Evolutionary conservation across 202 grass and related monocot species (phyloP), one percentile per base, ranked within the genome.

Genomic region (Panicum hallii): DNA sequence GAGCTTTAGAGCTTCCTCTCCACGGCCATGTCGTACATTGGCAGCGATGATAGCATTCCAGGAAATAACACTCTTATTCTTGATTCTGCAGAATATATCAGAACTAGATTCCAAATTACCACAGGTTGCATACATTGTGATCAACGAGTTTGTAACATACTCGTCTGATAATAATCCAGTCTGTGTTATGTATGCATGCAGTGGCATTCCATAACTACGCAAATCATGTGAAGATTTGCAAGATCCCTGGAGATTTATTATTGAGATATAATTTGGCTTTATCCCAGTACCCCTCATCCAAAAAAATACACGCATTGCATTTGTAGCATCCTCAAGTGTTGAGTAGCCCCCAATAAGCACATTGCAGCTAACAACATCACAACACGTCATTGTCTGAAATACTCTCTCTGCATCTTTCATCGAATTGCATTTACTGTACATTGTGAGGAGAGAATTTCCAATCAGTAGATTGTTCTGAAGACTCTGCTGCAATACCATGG

Each of bases 111-210:
- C 84, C 44, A 89, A 82, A 82, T 94, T 83, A 78, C 86, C 87
- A 69, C 94, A 92, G 49, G 87, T 94, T 63, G 91, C 91, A 85
- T 94, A 94, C 94, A 97, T 92, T 44, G 91, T 94, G 47, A 97
- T 90, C 32, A 97, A 47, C 2, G 94, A 97, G 77, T 97, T 97
- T 66, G 77, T 92, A 83, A 92, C 80, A 73, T 85, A 92, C 54
- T 87, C 87, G 83, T 97, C 88, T 78, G 86, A 92, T 36, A 85
- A 42, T 54, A 97, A 90, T 63, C 91, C 94, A 70, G 61, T 62
- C 58, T 50, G 87, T 46, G 88, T 48, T 79, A 88, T 85, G 84
- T 92, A 89, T 64, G 87, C 90, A 89, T 97, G 94, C 11, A 97
- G 68, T 32, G 87, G 80, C 42, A 45, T 83, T 57, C 91, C 91